Conservation (phyloP, 2,329 filamentous ascomycete species). For the Microdochium trichocladiopsis region DNA sequence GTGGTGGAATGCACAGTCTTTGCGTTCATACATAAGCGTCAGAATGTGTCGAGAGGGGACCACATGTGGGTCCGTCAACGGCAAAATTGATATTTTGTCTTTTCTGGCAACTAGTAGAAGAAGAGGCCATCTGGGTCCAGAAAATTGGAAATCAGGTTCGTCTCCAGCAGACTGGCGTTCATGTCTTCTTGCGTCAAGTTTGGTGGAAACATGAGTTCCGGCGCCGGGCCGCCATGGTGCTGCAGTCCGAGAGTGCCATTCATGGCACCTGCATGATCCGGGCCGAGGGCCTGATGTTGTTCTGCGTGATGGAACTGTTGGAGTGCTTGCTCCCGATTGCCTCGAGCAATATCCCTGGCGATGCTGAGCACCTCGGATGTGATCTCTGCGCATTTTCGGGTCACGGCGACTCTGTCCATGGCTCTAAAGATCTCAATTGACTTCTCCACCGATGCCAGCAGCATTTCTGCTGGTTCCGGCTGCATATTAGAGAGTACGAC, state of each 20-base stretch:
- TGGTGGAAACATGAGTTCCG: not conserved
- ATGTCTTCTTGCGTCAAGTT: not conserved
- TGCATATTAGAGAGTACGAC: conserved; percentile 1
- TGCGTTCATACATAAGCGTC: too few species aligned
- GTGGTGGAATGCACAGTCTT: too few species aligned
- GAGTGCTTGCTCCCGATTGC: not conserved
- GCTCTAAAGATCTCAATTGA: conserved; percentile 1
- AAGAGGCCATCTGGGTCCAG: not conserved
- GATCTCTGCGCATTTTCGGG: conserved; percentile 1
- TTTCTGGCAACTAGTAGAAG: not conserved
- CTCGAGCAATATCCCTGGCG: conserved; percentile 1
- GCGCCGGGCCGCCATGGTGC: not conserved
- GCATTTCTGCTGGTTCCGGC: not conserved
- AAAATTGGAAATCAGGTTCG: not conserved
- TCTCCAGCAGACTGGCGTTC: not conserved
- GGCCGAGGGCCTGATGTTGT: not conserved
- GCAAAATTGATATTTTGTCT: too few species aligned
- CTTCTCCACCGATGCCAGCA: conserved; percentile 1
- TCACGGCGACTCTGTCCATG: conserved; percentile 2
- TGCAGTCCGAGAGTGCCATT: not conserved
- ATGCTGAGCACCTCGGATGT: conserved; percentile 1
- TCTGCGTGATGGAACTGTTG: not conserved
- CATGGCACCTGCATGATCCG: not conserved
- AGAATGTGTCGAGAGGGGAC: too few species aligned
- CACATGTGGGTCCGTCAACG: too few species aligned